phyloP scores from a whole-genome alignment of 2,329 filamentous ascomycete species.

The Paraconiothyrium brasiliense region DNA sequence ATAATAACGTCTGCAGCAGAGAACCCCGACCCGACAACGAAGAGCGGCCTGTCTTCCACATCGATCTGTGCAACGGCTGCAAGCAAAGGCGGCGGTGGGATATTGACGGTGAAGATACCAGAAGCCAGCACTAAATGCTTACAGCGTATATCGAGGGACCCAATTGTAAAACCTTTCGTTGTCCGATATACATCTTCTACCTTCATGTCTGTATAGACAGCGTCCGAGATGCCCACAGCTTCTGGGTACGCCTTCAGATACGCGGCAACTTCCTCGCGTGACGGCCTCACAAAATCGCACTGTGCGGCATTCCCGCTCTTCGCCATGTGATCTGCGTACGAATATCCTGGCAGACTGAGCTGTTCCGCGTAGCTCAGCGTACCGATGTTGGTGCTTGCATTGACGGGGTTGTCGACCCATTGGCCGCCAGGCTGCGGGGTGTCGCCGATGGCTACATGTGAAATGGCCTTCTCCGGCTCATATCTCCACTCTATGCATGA shows the following conservation, averaged over 20 bases:
- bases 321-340: constrained; percentile 63
- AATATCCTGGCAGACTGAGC: constrained; percentile 68
- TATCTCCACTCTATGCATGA: constrained; percentile 65
- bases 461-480: constrained; percentile 60
- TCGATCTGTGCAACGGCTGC: constrained; percentile 53
- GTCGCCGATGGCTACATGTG: constrained; percentile 65
- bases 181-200: constrained; percentile 57
- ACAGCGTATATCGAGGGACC: constrained; percentile 62
- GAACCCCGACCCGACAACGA: constrained; percentile 70
- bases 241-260: constrained; percentile 65
- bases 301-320: constrained; percentile 52
- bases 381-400: constrained; percentile 65
- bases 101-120: constrained; percentile 65
- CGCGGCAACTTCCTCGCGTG: constrained; percentile 62
- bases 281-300: constrained; percentile 63
- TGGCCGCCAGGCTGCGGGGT: constrained; percentile 64
- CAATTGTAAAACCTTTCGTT: constrained; percentile 59
- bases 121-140: constrained; percentile 67
- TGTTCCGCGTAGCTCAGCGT: constrained; percentile 70
- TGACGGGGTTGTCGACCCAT: constrained; percentile 65
- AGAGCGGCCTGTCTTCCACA: constrained; percentile 51
- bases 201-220: constrained; percentile 55
- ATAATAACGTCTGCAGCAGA: constrained; percentile 70
- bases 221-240: constrained; percentile 61
- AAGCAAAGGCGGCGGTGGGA: constrained; percentile 61